These are phyloP conservation scores for Scortechinia acanthostroma DNA, from an alignment of 2,329 filamentous ascomycete species.

Conservation along the genomic window DNA sequence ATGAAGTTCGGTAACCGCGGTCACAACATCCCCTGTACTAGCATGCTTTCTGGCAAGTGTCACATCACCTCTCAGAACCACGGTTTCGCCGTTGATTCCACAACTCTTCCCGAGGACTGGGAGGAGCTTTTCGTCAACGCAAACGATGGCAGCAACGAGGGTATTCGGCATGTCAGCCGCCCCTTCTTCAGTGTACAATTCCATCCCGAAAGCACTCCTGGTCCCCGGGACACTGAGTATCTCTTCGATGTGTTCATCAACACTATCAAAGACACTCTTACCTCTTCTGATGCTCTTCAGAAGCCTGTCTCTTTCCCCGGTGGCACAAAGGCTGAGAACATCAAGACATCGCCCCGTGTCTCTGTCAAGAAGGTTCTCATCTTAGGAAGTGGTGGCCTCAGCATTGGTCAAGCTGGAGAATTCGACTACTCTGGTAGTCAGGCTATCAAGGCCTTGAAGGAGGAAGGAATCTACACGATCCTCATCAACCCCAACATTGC, in stretches of 20 bases:
- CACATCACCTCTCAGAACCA: conserved; percentile 99
- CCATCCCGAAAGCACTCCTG: conserved; percentile 93
- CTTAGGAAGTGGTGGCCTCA: conserved; percentile 86
- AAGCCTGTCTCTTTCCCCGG: conserved; percentile 81
- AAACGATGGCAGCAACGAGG: conserved; percentile 96
- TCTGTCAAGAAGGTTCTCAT: conserved; percentile 90
- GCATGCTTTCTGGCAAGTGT: conserved; percentile 88
- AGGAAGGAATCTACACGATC: conserved; percentile 96
- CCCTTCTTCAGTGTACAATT: conserved; percentile 99
- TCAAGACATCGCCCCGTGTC: conserved; percentile 69
- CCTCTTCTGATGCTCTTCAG: conserved; percentile 58
- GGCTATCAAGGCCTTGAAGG: conserved; percentile 95
- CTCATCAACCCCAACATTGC: conserved; percentile 99
- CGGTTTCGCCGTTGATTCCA: conserved; percentile 83
- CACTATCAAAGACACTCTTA: conserved; percentile 68
- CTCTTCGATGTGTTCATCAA: conserved; percentile 94
- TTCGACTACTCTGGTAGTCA: conserved; percentile 98
- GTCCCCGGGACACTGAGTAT: conserved; percentile 90
- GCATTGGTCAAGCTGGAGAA: conserved; percentile 95
- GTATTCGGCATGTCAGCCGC: conserved; percentile 77
- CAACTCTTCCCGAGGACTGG: conserved; percentile 72
- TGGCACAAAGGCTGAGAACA: conserved; percentile 73
- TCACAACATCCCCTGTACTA: conserved; percentile 97
- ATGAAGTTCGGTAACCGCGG: conserved; percentile 99
- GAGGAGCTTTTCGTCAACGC: conserved; percentile 94